These are phyloP conservation scores for Ruellia speciosa DNA, from an alignment of 305 asterid species.

Conservation along the genomic window DNA sequence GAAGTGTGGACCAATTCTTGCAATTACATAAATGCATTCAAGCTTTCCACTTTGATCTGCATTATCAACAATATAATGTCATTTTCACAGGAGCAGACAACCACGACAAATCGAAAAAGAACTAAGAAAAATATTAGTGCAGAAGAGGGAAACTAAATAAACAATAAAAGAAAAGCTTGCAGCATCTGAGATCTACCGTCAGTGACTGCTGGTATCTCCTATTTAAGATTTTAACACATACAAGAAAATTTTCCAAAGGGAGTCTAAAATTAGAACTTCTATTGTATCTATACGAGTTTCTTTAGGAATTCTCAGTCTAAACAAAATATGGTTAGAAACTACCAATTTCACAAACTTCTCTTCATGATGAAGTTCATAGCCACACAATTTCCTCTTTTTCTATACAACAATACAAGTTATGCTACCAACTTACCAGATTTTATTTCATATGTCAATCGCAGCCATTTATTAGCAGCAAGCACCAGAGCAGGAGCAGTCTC, in stretches of 20 bases:
- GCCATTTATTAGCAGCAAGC: constrained; percentile 76
- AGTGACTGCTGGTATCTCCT: not conserved
- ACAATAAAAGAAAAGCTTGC: too few species aligned
- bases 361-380: too few species aligned
- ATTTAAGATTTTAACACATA: not conserved
- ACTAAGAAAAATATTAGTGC: constrained; percentile 5
- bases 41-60: constrained; percentile 98
- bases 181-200: not conserved
- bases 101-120: not conserved
- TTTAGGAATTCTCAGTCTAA: not conserved
- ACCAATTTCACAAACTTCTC: not conserved
- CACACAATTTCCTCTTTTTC: not conserved
- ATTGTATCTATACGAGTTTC: not conserved
- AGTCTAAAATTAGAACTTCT: not conserved
- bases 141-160: not conserved
- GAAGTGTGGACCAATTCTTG: constrained; percentile 79
- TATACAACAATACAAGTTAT: not conserved
- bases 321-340: not conserved
- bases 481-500: constrained; percentile 74
- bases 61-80: constrained; percentile 20
- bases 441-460: constrained; percentile 79
- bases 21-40: constrained; percentile 84
- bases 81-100: not conserved
- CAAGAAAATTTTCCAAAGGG: not conserved
- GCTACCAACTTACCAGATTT: constrained; percentile 61